Base-by-base conservation (phyloP, 129 eudicot species). In the Pulicaria dysenterica region DNA sequence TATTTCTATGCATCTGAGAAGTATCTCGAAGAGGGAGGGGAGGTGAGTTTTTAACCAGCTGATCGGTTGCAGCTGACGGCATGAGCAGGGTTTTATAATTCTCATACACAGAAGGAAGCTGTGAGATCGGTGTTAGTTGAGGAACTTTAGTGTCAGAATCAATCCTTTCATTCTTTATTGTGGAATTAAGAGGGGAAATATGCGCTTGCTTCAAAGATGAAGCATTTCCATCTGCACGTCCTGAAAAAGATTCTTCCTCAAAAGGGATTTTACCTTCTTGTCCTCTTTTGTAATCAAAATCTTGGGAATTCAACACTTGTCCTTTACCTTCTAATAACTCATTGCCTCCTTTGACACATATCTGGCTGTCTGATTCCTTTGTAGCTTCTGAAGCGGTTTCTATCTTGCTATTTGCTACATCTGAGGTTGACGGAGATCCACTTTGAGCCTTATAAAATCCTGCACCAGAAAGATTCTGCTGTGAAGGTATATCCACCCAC, bases 401-500 rank as follows among this genome's bases (percentile, higher is more conserved):
- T 19, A 76, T 59, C 48, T 71, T 75, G 71, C 78, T 75, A 41
- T 67, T 72, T 71, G 77, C 72, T 57, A 77, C 75, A 77, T 82
- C 87, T 24, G 85, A 69, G 36, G 80, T 70, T 44, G 80, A 73
- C 40, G 74, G 83, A 49, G 82, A 75, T 67, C 76, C 75, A 40
- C 77, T 66, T 53, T 67, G 74, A 19, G 42, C 70, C 58, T 69
- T 84, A 36, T 8, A 60, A 36, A 72, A 34, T 72, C 81, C 84
- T 51, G 63, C 36, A 49, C 45, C 75, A 77, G 84, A 64, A 34
- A 57, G 63, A 78, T 67, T 62, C 59, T 54, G 84, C 60, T 71
- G 88, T 61, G 75, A 50, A 59, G 84, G 69, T 58, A 73, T 68
- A 72, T 75, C 80, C 31, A 75, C 77, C 84, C 82, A 83, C 8